Base-by-base conservation (phyloP, 495 filamentous ascomycete genomes). In the Lophiotrema nucula region DNA sequence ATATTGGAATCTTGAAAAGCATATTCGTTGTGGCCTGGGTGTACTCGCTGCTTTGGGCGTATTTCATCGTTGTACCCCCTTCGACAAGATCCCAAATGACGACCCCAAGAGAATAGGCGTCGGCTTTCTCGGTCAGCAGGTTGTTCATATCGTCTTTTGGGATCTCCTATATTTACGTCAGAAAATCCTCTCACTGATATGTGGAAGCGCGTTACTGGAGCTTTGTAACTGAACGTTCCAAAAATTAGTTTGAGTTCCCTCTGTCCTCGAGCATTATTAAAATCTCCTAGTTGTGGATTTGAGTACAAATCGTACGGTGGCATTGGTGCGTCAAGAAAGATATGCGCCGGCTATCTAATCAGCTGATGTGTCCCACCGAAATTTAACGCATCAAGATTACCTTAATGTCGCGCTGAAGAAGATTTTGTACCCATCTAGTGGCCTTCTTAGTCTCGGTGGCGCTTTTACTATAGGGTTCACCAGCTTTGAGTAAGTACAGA, bases 401-500 rank as follows among this genome's bases (percentile, higher is more conserved):
- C 21, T 52, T 52, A 31, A 52, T 21, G 23, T 52, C 48, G 5
- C 11, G 48, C 16, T 52, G 48, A 11, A 39, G 10, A n/a, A 38
- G 11, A n/a, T n/a, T n/a, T 24, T 10, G 12, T 11, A 37, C 16
- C 26, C 31, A 37, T 15, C 48, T 24, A 2, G 16, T 12, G 18
- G n/a, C 2, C 2, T 10, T 10, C 10, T 19, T 6, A 43, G 11
- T 18, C 19, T 10, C 10, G 10, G 39, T 11, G 18, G 6, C 11
- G 10, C 19, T 43, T 6, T 43, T 18, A 21, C 19, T 19, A 18
- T 11, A 43, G 39, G 6, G 6, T 16, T 21, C 1, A 1, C 48
- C 48, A 10, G 3, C 21, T n/a, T 52, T 26, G 11, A 52, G 33
- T 2, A 38, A 15, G 18, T 52, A 52, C 4, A 52, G 11, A 12